These are phyloP conservation scores for Filobasidium uniguttulatum DNA, from an alignment of 1,284 basidiomycete species.

Conservation along the genomic window DNA sequence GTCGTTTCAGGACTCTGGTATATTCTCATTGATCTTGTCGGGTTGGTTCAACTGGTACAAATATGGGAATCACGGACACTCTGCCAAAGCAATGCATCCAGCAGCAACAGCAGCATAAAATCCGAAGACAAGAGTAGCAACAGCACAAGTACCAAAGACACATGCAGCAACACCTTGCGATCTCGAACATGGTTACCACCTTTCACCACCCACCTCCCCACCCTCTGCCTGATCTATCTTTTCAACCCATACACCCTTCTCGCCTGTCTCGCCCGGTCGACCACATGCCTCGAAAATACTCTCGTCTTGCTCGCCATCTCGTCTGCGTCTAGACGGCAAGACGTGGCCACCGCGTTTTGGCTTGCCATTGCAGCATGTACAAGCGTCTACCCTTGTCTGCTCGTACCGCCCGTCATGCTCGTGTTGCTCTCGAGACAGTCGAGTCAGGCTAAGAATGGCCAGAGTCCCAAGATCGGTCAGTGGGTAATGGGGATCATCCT, in stretches of 20 bases:
- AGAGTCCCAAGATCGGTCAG: slow-evolving; percentile 28
- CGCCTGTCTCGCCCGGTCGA: slow-evolving; percentile 64
- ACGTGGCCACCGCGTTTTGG: slow-evolving; percentile 43
- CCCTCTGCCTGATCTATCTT: slow-evolving; percentile 48
- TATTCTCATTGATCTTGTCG: slow-evolving; percentile 51
- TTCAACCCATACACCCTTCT: slow-evolving; percentile 76
- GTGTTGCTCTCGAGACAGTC: slow-evolving; percentile 48
- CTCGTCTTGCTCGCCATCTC: slow-evolving; percentile 54
- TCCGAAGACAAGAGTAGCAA: slow-evolving; percentile 1
- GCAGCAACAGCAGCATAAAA: not conserved
- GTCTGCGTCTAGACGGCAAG: slow-evolving; percentile 55
- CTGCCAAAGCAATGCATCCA: not conserved
- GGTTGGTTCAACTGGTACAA: slow-evolving; percentile 48
- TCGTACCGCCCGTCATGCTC: slow-evolving; percentile 55
- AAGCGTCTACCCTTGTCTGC: slow-evolving; percentile 54
- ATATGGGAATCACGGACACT: not conserved
- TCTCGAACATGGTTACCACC: slow-evolving; percentile 45
- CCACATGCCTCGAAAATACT: slow-evolving; percentile 63
- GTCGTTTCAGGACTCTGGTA: too few relatives aligned
- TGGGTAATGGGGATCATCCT: slow-evolving; percentile 4
- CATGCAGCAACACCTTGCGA: slow-evolving; percentile 45
- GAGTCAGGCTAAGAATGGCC: slow-evolving; percentile 54
- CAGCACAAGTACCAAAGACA: slow-evolving; percentile 12
- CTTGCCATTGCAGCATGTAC: slow-evolving; percentile 58
- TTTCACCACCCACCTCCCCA: not conserved